Evolutionary conservation across 768 basidiomycete species (phyloP).

Genomic region (Sistotremastrum niveocremeum): DNA sequence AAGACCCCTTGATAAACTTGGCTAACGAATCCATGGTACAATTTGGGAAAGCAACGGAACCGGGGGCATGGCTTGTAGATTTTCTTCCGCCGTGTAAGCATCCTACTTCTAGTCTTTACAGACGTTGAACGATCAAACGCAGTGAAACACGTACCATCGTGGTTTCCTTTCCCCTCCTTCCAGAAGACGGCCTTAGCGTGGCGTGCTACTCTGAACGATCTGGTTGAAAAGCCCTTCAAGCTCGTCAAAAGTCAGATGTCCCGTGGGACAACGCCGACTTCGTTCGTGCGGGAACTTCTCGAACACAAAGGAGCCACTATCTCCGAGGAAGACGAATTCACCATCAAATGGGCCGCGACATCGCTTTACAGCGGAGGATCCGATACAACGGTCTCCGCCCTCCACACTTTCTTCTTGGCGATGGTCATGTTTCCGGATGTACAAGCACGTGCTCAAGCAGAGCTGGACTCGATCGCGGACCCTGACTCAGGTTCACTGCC

Average conservation of each 20-base stretch:
- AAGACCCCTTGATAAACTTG: no score
- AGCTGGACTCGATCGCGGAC: conserved; percentile 1
- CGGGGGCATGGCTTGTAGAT: no score
- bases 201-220: conserved; percentile 36
- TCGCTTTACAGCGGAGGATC: conserved; percentile 9
- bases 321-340: conserved; percentile 6
- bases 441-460: conserved; percentile 3
- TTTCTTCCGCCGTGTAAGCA: no score
- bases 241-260: conserved; percentile 47
- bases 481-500: background rate
- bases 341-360: conserved; percentile 13
- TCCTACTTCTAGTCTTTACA: no score
- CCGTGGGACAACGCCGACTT: no score
- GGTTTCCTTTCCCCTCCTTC: conserved; percentile 45
- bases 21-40: no score
- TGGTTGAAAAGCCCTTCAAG: conserved; percentile 42
- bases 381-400: conserved; percentile 3
- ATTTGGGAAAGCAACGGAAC: no score
- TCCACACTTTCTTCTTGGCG: conserved; percentile 1
- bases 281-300: no score
- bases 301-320: no score
- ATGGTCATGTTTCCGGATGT: conserved; percentile 2
- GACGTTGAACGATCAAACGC: background rate
- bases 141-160: conserved; percentile 36
- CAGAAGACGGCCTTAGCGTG: conserved; percentile 38